These are phyloP conservation scores for Rhizopogon rudus DNA, from an alignment of 768 basidiomycete species.

Conservation along the genomic window DNA sequence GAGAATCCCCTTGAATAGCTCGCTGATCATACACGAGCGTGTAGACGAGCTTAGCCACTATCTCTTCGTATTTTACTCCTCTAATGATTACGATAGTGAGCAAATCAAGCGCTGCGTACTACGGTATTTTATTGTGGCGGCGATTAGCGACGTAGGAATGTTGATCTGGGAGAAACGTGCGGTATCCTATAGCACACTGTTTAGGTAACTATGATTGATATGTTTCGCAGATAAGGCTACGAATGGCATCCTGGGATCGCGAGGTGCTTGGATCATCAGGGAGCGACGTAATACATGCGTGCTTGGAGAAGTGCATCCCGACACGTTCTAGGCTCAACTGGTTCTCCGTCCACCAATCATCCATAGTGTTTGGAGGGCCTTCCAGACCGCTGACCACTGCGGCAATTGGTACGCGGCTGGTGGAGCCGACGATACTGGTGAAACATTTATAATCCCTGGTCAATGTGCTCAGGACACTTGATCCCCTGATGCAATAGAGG, in stretches of 20 bases:
- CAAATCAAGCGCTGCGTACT: too few species aligned
- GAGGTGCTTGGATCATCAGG: background rate
- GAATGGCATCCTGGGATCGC: background rate
- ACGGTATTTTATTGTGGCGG: too few species aligned
- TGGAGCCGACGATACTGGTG: background rate
- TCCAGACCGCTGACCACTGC: constrained; percentile 27
- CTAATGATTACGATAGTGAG: too few species aligned
- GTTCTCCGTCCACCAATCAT: constrained; percentile 36
- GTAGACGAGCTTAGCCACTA: too few species aligned
- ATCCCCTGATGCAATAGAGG: background rate
- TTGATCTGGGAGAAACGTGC: too few species aligned
- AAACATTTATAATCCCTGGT: background rate
- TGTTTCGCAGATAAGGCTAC: background rate
- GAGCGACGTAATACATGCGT: constrained; percentile 36
- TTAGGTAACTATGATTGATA: too few species aligned
- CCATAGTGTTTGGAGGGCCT: constrained; percentile 25
- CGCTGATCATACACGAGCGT: too few species aligned
- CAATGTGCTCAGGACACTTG: background rate
- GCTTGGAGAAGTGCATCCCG: constrained; percentile 31
- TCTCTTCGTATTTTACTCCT: too few species aligned
- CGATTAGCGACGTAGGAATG: too few species aligned
- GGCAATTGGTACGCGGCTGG: constrained; percentile 23
- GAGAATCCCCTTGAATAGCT: too few species aligned
- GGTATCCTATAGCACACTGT: too few species aligned
- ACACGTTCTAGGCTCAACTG: constrained; percentile 25